Evolutionary conservation across 1,139 yeast species (phyloP).

Genomic region (Taphrina wiesneri): DNA sequence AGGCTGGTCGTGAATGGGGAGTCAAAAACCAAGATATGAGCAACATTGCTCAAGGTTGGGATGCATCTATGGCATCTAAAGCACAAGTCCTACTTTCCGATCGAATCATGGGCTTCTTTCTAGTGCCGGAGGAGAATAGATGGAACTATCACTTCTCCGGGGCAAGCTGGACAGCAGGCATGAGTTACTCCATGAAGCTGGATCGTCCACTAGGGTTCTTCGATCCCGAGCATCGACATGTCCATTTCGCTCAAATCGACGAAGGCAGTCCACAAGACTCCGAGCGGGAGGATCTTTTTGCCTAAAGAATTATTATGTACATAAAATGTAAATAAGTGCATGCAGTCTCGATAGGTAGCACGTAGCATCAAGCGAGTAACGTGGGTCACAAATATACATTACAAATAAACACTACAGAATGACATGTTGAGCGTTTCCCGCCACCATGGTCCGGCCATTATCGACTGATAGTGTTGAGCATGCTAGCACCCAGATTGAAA

Average conservation of each 20-base stretch:
- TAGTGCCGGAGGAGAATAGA: slow-evolving; percentile 78
- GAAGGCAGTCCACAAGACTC: slow-evolving; percentile 30
- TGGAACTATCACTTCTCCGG: slow-evolving; percentile 95
- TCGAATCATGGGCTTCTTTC: slow-evolving; percentile 72
- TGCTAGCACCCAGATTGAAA: no score
- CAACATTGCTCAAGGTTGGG: slow-evolving; percentile 36
- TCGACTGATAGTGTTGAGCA: no score
- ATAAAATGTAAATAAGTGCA: neutral
- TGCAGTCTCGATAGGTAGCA: neutral
- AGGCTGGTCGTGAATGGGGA: slow-evolving; percentile 81
- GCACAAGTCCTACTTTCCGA: slow-evolving; percentile 77
- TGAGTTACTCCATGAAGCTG: slow-evolving; percentile 64
- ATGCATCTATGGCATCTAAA: slow-evolving; percentile 59
- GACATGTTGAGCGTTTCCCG: no score
- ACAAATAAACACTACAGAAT: neutral
- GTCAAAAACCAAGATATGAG: slow-evolving; percentile 55
- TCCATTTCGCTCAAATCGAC: slow-evolving; percentile 61
- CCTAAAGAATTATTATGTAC: neutral
- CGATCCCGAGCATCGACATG: slow-evolving; percentile 82
- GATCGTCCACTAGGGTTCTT: slow-evolving; percentile 83
- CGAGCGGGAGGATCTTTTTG: slow-evolving; percentile 30
- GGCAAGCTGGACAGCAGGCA: slow-evolving; percentile 69
- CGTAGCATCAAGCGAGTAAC: neutral
- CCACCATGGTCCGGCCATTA: no score
- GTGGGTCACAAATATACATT: neutral